Conservation (phyloP, 2,329 filamentous ascomycete species). For the Ceratocystis diversiconidia region DNA sequence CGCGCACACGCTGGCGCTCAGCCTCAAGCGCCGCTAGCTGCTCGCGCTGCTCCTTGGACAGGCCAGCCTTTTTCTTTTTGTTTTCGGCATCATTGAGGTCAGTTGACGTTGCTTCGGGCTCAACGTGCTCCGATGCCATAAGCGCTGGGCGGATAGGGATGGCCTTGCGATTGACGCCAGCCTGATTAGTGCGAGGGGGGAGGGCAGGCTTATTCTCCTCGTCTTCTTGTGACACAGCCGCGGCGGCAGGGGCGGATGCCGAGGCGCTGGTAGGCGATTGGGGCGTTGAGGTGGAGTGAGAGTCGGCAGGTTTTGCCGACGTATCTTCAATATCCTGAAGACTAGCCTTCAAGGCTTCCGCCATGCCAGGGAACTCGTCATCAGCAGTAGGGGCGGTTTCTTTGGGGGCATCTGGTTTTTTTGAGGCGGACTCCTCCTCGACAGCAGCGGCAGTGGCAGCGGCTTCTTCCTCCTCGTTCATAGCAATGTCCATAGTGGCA, state of each 20-base stretch:
- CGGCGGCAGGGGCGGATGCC: slow-evolving; percentile 26
- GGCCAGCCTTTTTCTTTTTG: slow-evolving; percentile 75
- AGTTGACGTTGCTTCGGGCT: slow-evolving; percentile 48
- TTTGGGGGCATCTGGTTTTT: slow-evolving; percentile 33
- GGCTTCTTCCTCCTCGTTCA: slow-evolving; percentile 62
- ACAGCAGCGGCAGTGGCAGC: slow-evolving; percentile 41
- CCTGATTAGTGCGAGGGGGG: slow-evolving; percentile 2
- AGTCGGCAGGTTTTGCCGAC: slow-evolving; percentile 17
- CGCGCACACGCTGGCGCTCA: slow-evolving; percentile 68
- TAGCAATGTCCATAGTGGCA: slow-evolving; percentile 95
- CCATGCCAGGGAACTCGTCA: slow-evolving; percentile 42
- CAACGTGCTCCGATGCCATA: slow-evolving; percentile 68
- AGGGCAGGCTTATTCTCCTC: neutral
- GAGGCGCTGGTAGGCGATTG: slow-evolving; percentile 25
- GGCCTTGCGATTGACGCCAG: slow-evolving; percentile 30
- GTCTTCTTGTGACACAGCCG: neutral
- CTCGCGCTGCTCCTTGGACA: slow-evolving; percentile 86
- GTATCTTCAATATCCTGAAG: slow-evolving; percentile 28
- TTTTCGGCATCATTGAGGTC: slow-evolving; percentile 46
- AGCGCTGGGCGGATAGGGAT: slow-evolving; percentile 73
- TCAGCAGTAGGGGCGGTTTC: slow-evolving; percentile 25
- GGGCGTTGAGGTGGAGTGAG: slow-evolving; percentile 19
- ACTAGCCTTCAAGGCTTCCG: slow-evolving; percentile 43
- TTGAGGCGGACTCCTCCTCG: slow-evolving; percentile 21
- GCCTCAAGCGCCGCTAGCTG: slow-evolving; percentile 77